phyloP scores from a whole-genome alignment of 768 basidiomycete genomes.

The Lactarius trivialis region DNA sequence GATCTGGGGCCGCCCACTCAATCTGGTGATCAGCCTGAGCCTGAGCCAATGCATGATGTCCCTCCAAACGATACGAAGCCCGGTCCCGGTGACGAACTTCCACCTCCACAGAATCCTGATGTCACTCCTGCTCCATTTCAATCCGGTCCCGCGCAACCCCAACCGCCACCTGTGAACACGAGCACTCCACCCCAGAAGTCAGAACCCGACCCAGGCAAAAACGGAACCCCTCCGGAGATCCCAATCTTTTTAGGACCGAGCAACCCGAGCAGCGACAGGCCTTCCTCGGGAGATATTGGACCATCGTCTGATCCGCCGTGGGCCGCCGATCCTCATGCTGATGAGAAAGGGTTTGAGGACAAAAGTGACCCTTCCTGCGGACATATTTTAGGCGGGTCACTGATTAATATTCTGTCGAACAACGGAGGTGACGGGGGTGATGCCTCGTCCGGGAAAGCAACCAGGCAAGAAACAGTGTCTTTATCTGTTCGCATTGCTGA shows the following conservation, averaged over 20 bases:
- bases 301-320: background rate
- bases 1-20: slow-evolving; percentile 5
- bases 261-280: background rate
- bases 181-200: background rate
- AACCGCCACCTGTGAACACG: background rate
- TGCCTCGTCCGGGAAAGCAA: slow-evolving; percentile 24
- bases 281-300: background rate
- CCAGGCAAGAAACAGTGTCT: slow-evolving; percentile 4
- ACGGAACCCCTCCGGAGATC: background rate
- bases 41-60: background rate
- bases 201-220: background rate
- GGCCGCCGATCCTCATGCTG: background rate
- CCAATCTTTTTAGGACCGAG: slow-evolving; percentile 13
- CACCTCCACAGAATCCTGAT: background rate
- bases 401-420: slow-evolving; percentile 31
- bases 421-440: slow-evolving; percentile 28
- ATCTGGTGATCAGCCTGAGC: slow-evolving; percentile 1
- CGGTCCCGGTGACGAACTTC: background rate
- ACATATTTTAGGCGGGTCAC: slow-evolving; percentile 1
- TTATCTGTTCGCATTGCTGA: background rate
- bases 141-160: background rate
- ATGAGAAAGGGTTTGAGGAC: background rate
- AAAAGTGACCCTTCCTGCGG: background rate
- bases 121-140: background rate
- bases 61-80: background rate